These are phyloP conservation scores for Vickermania spadyakhi DNA, from an alignment of 208 protist genomes.

Conservation along the genomic window DNA sequence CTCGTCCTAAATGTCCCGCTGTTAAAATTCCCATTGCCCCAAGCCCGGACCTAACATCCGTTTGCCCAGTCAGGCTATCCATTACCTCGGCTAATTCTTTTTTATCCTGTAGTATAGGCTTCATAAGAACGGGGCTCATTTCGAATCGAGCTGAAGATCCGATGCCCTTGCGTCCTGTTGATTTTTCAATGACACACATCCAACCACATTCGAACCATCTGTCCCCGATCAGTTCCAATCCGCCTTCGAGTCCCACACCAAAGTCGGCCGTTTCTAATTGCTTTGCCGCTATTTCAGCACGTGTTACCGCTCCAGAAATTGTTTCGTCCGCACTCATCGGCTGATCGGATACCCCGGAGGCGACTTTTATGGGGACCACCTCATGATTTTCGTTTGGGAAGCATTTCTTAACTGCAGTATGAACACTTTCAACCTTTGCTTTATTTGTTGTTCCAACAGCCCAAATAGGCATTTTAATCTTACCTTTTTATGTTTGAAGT, in stretches of 20 bases:
- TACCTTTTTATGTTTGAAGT: too few species aligned
- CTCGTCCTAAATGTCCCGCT: constrained; percentile 42
- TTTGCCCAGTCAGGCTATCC: constrained; percentile 58
- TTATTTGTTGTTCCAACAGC: constrained; percentile 71
- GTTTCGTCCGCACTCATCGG: constrained; percentile 76
- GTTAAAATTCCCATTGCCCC: constrained; percentile 81
- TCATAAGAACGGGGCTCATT: constrained; percentile 60
- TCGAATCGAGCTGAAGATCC: constrained; percentile 75
- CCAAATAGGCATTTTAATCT: constrained; percentile 31
- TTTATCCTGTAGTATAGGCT: constrained; percentile 47
- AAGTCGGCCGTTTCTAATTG: constrained; percentile 42
- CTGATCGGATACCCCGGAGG: constrained; percentile 48
- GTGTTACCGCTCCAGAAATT: constrained; percentile 29
- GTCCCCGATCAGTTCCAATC: constrained; percentile 46
- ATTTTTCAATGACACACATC: constrained; percentile 59
- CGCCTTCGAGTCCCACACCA: constrained; percentile 72
- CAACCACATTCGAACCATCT: constrained; percentile 81
- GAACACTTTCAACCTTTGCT: constrained; percentile 54
- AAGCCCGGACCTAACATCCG: constrained; percentile 59
- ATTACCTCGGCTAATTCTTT: constrained; percentile 78
- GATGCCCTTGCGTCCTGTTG: constrained; percentile 31
- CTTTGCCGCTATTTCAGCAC: constrained; percentile 35
- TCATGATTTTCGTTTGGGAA: constrained; percentile 42
- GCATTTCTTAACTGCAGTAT: constrained; percentile 27
- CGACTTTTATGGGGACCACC: constrained; percentile 27